Percentiles rank a stretch among this genome's conserved stretches.
These are phyloP conservation scores for Cladosporium velox DNA, from an alignment of 2,329 filamentous ascomycete species.

Conservation along the genomic window DNA sequence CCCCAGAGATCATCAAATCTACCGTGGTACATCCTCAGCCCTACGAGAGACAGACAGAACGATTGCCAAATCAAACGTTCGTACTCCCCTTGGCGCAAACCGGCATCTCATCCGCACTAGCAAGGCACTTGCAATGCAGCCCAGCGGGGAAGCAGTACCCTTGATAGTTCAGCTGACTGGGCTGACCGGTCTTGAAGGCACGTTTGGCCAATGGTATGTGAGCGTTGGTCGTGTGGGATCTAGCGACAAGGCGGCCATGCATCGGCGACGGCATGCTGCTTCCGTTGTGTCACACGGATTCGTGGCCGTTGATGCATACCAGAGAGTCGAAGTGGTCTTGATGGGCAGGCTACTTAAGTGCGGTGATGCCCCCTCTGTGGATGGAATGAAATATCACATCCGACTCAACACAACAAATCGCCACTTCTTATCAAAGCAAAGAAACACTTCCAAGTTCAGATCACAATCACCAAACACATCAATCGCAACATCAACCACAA, in stretches of 20 bases:
- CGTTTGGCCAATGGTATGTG: background rate
- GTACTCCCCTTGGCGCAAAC: constrained; percentile 15
- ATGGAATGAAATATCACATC: background rate
- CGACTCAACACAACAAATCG: background rate
- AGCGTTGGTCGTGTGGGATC: background rate
- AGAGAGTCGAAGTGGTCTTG: constrained; percentile 3
- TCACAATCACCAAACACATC: background rate
- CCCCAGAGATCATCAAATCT: background rate
- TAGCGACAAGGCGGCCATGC: constrained; percentile 15
- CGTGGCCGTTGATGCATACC: constrained; percentile 1
- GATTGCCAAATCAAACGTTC: constrained; percentile 18
- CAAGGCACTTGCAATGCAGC: constrained; percentile 5
- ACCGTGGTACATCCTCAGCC: constrained; percentile 9
- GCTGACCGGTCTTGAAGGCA: constrained; percentile 15
- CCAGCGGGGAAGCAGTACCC: constrained; percentile 11
- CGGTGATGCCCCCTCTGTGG: background rate
- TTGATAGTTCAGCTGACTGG: constrained; percentile 16
- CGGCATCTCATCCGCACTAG: constrained; percentile 17
- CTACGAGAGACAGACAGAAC: constrained; percentile 1
- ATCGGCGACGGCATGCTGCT: constrained; percentile 19
- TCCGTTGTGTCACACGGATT: constrained; percentile 12
- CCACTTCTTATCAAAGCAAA: background rate
- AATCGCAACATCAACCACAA: background rate
- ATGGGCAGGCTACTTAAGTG: background rate
- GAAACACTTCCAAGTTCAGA: background rate